These are phyloP conservation scores for Trichosporon sp. DNA, from an alignment of 1,284 basidiomycete species.

Conservation along the genomic window DNA sequence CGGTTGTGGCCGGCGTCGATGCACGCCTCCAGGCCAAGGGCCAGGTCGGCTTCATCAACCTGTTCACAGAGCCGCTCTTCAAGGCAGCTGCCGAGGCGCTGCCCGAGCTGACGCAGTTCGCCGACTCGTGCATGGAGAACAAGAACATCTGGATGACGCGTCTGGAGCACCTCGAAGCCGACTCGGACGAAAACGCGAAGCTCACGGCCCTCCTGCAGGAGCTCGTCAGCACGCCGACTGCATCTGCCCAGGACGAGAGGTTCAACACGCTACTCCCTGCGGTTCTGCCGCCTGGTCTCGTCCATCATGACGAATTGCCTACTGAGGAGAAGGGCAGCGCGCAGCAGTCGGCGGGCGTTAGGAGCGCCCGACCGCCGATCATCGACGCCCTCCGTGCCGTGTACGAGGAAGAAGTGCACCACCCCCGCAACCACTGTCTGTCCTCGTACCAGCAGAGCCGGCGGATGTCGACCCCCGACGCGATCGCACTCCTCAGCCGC, in stretches of 20 bases:
- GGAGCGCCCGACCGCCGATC: neutral
- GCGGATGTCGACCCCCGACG: conserved; percentile 12
- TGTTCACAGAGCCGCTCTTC: conserved; percentile 80
- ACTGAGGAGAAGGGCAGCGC: neutral
- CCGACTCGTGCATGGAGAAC: conserved; percentile 67
- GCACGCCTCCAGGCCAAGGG: conserved; percentile 72
- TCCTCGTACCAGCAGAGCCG: conserved; percentile 11
- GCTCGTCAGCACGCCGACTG: conserved; percentile 41
- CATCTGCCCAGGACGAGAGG: conserved; percentile 47
- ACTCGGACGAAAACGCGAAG: conserved; percentile 24
- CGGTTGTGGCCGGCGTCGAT: conserved; percentile 65
- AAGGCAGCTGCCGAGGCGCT: conserved; percentile 71
- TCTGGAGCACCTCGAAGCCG: conserved; percentile 57
- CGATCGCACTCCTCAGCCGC: conserved; percentile 1
- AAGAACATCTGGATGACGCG: conserved; percentile 67
- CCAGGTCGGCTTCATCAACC: conserved; percentile 86
- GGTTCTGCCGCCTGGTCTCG: conserved; percentile 47
- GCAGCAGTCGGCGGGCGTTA: neutral
- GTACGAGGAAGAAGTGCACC: conserved; percentile 15
- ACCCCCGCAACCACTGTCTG: conserved; percentile 2
- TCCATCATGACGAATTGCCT: conserved; percentile 30
- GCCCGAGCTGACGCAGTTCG: conserved; percentile 70
- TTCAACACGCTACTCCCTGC: conserved; percentile 57
- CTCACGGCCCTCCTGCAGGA: conserved; percentile 26
- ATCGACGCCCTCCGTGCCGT: neutral